Conservation (phyloP, 1,284 basidiomycete genomes). For the Leccinum glutinopallens region DNA sequence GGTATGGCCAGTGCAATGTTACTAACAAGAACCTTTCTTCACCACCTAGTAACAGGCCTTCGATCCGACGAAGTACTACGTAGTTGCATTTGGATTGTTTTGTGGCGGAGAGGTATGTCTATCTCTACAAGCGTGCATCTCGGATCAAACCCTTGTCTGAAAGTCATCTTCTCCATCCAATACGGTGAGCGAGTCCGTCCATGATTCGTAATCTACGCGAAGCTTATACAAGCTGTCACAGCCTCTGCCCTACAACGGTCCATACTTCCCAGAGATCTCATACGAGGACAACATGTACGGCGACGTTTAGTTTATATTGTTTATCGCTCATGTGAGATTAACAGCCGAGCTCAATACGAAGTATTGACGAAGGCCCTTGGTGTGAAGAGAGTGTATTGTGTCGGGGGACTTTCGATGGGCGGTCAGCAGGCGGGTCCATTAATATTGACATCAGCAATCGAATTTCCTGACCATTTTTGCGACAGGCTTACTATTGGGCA, state of each 20-base stretch:
- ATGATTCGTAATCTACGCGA: constrained; percentile 8
- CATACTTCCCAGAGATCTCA: constrained; percentile 47
- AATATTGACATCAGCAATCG: not conserved
- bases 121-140: not conserved
- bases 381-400: constrained; percentile 49
- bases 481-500: constrained; percentile 59
- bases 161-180: constrained; percentile 25
- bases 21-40: not conserved
- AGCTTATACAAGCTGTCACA: constrained; percentile 25
- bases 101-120: constrained; percentile 54
- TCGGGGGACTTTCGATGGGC: constrained; percentile 63
- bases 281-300: constrained; percentile 24
- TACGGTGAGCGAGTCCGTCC: constrained; percentile 11
- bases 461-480: not conserved
- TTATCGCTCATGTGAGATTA: constrained; percentile 3
- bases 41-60: constrained; percentile 38
- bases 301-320: not conserved
- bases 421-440: constrained; percentile 48
- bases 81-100: constrained; percentile 57
- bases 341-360: constrained; percentile 55
- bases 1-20: constrained; percentile 23
- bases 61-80: constrained; percentile 51
- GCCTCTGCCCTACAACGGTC: constrained; percentile 47
- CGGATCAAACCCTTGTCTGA: not conserved
- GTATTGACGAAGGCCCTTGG: constrained; percentile 53